Evolutionary conservation across 2,329 filamentous ascomycete species (phyloP).

Genomic region (Camptophora hylomeconis): DNA sequence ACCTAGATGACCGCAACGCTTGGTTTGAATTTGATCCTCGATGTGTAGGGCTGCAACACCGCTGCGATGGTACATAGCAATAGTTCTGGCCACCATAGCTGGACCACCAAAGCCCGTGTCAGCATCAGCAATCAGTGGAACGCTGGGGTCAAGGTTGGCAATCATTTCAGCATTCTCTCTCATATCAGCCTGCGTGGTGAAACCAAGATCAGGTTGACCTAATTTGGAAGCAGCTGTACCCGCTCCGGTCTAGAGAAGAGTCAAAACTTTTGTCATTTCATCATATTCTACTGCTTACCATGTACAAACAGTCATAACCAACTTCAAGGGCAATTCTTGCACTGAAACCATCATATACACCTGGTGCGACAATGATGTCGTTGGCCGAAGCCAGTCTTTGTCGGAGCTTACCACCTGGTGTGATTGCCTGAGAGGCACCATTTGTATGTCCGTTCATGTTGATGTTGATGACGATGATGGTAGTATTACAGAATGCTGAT

Average conservation of each 20-base stretch:
- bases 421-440: no score
- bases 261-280: no score
- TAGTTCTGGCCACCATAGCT: constrained; percentile 35
- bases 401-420: no score
- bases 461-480: no score
- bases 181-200: constrained; percentile 40
- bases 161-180: constrained; percentile 40
- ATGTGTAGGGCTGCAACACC: constrained; percentile 44
- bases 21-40: constrained; percentile 33
- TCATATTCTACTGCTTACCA: constrained; percentile 33
- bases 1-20: constrained; percentile 26
- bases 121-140: constrained; percentile 39
- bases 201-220: constrained; percentile 37
- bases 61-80: constrained; percentile 35
- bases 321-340: constrained; percentile 48
- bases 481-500: no score
- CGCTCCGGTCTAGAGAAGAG: constrained; percentile 24
- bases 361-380: constrained; percentile 44
- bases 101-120: constrained; percentile 40
- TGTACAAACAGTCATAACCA: constrained; percentile 55
- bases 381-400: no score
- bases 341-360: constrained; percentile 49
- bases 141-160: constrained; percentile 34
- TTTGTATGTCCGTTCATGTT: no score
- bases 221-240: constrained; percentile 35